Evolutionary conservation across 306 rosid species (phyloP).

Genomic region (Medicago ruthenica): DNA sequence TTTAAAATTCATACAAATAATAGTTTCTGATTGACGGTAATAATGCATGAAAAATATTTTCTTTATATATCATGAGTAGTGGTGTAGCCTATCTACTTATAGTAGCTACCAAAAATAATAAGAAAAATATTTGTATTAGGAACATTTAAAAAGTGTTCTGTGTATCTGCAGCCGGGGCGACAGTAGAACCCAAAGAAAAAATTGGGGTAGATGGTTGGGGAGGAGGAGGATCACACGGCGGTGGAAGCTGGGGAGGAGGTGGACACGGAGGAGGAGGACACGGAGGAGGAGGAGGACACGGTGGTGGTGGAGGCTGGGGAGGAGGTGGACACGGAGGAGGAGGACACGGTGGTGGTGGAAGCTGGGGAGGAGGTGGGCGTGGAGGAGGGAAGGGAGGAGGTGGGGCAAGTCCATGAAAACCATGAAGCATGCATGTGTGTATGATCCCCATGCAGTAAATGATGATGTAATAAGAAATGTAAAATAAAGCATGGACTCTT

Average conservation of each 20-base stretch:
- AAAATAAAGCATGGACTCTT: no score
- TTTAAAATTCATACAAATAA: no score
- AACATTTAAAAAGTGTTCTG: neutral
- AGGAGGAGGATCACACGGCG: neutral
- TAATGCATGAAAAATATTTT: neutral
- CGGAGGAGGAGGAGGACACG: neutral
- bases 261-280: neutral
- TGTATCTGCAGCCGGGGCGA: neutral
- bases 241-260: conserved; percentile 17
- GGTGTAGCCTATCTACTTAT: neutral
- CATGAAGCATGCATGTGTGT: no score
- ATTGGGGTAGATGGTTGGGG: conserved; percentile 11
- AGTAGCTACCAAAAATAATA: no score
- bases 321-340: neutral
- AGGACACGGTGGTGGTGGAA: conserved; percentile 13
- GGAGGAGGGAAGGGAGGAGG: conserved; percentile 23
- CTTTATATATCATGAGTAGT: no score
- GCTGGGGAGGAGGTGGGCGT: neutral
- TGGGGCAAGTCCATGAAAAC: neutral
- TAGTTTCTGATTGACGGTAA: no score
- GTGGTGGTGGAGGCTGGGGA: conserved; percentile 22
- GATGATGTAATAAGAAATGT: no score
- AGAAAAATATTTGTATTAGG: neutral
- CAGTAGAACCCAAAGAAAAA: neutral
- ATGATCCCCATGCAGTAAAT: no score